phyloP scores from a whole-genome alignment of 768 basidiomycete species.

The Lactifluus volemus region DNA sequence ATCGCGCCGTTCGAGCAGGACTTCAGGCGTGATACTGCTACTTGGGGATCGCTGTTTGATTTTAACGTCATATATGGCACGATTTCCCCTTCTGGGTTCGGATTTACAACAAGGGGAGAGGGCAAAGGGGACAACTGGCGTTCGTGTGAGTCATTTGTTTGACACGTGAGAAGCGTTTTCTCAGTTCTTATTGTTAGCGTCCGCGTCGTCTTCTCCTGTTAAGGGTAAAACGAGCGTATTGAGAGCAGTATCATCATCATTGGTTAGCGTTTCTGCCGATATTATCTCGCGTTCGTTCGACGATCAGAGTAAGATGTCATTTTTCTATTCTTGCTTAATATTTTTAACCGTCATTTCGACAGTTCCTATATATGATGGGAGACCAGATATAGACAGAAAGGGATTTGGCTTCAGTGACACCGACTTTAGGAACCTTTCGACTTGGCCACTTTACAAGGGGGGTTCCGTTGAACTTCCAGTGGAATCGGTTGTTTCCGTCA shows the following conservation, averaged over 20 bases:
- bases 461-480: neutral
- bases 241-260: neutral
- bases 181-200: neutral
- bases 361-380: neutral
- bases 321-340: no score
- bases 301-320: neutral
- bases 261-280: neutral
- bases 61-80: neutral
- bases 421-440: neutral
- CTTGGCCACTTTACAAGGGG: no score
- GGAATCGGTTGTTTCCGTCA: neutral
- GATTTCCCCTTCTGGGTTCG: neutral
- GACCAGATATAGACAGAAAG: neutral
- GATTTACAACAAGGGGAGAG: no score
- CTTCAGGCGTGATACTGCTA: neutral
- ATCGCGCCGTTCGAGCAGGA: neutral
- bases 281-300: neutral
- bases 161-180: no score
- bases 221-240: neutral
- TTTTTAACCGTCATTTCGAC: no score
- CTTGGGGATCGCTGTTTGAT: neutral
- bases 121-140: neutral
- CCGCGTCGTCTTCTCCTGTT: neutral
- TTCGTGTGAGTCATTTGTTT: neutral
- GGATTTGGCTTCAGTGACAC: neutral